phyloP scores from a whole-genome alignment of 345 rosid species.

The Rhizophora mangle region DNA sequence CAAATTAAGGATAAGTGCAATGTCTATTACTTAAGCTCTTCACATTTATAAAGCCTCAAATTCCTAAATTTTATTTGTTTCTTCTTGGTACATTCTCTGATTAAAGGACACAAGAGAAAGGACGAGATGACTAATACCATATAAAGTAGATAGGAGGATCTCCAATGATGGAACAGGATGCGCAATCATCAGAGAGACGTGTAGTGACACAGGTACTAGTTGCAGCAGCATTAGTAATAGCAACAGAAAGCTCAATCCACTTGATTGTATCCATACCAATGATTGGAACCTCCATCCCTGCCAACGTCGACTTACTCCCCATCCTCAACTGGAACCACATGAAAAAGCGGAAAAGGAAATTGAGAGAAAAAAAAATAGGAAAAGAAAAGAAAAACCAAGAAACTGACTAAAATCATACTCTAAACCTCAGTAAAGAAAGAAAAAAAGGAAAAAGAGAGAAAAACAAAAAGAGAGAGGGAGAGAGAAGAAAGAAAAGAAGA shows the following conservation, averaged over 20 bases:
- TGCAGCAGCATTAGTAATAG: neutral
- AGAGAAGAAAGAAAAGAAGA: too few species aligned
- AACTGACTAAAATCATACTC: neutral
- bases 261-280: conserved; percentile 58
- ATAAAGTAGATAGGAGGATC: conserved; percentile 43
- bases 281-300: conserved; percentile 74
- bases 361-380: neutral
- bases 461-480: too few species aligned
- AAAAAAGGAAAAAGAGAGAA: too few species aligned
- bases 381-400: neutral
- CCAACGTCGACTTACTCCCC: conserved; percentile 22
- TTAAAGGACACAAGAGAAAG: neutral
- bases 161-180: conserved; percentile 47
- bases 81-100: neutral
- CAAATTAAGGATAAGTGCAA: neutral
- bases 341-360: neutral
- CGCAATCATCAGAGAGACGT: conserved; percentile 51
- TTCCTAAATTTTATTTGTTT: neutral
- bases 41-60: neutral
- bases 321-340: neutral
- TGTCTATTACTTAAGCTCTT: neutral
- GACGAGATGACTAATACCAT: conserved; percentile 30
- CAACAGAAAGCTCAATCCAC: conserved; percentile 59
- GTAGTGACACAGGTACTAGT: neutral
- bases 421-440: too few species aligned